Conservation (phyloP, 257 asterid species). For the Petunia secreta region DNA sequence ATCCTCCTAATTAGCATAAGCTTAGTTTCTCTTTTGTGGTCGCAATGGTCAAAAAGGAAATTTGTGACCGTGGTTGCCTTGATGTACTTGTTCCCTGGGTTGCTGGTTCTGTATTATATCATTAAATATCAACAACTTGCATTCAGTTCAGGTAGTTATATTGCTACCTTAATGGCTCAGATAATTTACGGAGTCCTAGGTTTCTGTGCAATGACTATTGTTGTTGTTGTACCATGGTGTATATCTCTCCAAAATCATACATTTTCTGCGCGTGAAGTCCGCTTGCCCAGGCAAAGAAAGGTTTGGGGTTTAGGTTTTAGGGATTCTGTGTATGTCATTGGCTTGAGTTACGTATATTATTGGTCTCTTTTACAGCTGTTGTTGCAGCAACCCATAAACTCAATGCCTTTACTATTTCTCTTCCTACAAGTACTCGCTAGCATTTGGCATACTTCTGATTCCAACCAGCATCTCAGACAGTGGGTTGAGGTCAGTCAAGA, state of each 20-base stretch:
- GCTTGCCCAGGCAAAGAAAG: constrained; percentile 23
- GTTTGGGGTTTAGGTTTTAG: constrained; percentile 35
- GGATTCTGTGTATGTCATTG: constrained; percentile 55
- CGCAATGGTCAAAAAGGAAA: constrained; percentile 39
- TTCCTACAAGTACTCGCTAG: constrained; percentile 64
- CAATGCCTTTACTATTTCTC: constrained; percentile 62
- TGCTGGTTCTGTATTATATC: constrained; percentile 56
- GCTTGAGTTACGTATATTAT: constrained; percentile 64
- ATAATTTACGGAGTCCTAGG: constrained; percentile 59
- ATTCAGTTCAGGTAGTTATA: constrained; percentile 41
- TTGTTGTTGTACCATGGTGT: constrained; percentile 68
- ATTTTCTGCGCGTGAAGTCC: neutral
- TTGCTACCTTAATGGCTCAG: constrained; percentile 60
- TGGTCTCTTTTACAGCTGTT: constrained; percentile 87
- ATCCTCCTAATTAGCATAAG: constrained; percentile 49
- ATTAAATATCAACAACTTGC: constrained; percentile 45
- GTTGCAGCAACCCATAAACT: constrained; percentile 81
- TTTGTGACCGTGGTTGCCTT: constrained; percentile 39
- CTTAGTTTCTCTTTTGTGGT: constrained; percentile 40
- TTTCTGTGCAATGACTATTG: constrained; percentile 48
- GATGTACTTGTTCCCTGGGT: constrained; percentile 54
- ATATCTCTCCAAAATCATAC: constrained; percentile 45
- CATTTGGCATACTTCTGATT: constrained; percentile 43
- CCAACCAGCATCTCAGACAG: constrained; percentile 47
- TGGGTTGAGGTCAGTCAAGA: constrained; percentile 79